Base-by-base conservation (phyloP, 495 filamentous ascomycete species). In the Neurospora pannonica region DNA sequence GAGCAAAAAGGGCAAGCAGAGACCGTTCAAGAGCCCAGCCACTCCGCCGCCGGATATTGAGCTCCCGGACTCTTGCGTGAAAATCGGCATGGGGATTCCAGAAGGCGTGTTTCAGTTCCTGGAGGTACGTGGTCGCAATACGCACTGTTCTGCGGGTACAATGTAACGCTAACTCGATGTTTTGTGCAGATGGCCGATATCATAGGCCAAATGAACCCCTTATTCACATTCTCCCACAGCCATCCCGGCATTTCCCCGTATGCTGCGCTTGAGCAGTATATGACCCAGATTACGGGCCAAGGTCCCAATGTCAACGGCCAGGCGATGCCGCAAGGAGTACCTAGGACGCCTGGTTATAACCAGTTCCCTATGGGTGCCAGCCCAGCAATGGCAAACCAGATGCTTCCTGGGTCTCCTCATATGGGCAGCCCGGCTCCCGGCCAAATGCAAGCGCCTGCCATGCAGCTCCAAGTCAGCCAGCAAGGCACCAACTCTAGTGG, bases 391-490 rank as follows among this genome's bases (percentile, higher is more conserved):
- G 78, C 83, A 9, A 86, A 90, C 78, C 82, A 86, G n/a, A 81
- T 84, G 71, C 86, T 90, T 11, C 89, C 90, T 1, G 89, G 88
- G 46, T 89, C 88, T 34, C 89, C 89, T 9, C 88, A 89, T 75
- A 80, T 90, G 70, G 73, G 85, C 60, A 88, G 87, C 74, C 87
- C 87, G n/a, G 88, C 87, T 4, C 85, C 86, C n/a, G 85, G 84
- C 28, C 85, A 87, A 72, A 88, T 89, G 83, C 87, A 87, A 74
- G 89, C 88, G 70, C 88, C 89, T 5, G 87, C 87, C 37, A 95
- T 97, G 90, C 86, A 89, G 39, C 82, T 89, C 24, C 91, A 92
- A 75, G 92, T 90, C 73, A 93, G 90, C 76, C 90, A 93, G 80
- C 91, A 92, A 77, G 90, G 91, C 38, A 89, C 88, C 40, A 88